These are phyloP conservation scores for Chlorella sorokiniana DNA, from an alignment of 139 green algal genomes.

Conservation along the genomic window DNA sequence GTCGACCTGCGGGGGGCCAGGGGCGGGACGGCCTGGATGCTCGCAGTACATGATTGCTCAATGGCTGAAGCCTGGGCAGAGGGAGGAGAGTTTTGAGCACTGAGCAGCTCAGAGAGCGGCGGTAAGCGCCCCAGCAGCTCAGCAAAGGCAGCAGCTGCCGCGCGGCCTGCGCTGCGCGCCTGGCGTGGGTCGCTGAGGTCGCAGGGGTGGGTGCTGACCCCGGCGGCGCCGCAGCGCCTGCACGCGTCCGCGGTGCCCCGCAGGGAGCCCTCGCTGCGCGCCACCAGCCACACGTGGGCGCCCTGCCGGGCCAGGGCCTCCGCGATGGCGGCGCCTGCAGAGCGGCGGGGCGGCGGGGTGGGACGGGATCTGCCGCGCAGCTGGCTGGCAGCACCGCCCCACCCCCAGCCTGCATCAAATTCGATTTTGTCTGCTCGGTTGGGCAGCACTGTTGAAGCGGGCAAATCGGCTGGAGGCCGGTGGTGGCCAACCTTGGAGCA, in stretches of 20 bases:
- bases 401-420: not conserved
- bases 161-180: too few species aligned
- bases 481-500: not conserved
- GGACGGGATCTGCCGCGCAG: not conserved
- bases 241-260: not conserved
- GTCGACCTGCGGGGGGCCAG: slow-evolving; percentile 15
- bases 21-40: not conserved
- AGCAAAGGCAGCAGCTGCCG: too few species aligned
- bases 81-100: too few species aligned
- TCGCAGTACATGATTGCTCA: too few species aligned
- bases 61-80: too few species aligned
- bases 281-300: not conserved
- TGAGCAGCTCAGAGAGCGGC: too few species aligned
- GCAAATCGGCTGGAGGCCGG: too few species aligned
- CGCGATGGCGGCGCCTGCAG: not conserved
- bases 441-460: not conserved
- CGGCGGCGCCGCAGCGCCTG: not conserved
- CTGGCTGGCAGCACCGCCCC: not conserved
- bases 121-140: too few species aligned
- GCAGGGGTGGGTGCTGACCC: not conserved
- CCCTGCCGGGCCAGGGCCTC: not conserved
- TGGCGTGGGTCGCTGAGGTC: not conserved
- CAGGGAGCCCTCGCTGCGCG: not conserved
- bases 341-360: not conserved
- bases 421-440: not conserved